A percentile compares a stretch with the other conserved stretches of the same genome.
Evolutionary conservation across 306 rosid species (phyloP).

Genomic region (Cucurbita maxima): DNA sequence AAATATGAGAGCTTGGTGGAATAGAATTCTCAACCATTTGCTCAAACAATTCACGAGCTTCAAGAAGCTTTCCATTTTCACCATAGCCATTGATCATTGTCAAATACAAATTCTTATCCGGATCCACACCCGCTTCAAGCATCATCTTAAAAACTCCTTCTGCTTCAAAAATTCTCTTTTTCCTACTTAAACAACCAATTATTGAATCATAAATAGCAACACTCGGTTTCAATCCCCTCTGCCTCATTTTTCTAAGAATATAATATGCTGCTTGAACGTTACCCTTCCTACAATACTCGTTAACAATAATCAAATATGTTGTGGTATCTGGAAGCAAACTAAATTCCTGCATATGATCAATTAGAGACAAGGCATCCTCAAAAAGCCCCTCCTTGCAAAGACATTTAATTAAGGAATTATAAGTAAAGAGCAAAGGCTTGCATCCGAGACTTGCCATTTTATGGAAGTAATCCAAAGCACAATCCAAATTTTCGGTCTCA

Average conservation of each 20-base stretch:
- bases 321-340: constrained; percentile 18
- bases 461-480: constrained; percentile 14
- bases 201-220: constrained; percentile 30
- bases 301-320: constrained; percentile 23
- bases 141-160: constrained; percentile 27
- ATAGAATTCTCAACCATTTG: constrained; percentile 26
- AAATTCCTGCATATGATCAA: constrained; percentile 17
- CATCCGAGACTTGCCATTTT: constrained; percentile 22
- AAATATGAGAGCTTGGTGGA: constrained; percentile 22
- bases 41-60: constrained; percentile 25
- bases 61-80: constrained; percentile 20
- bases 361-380: constrained; percentile 18
- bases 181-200: constrained; percentile 19
- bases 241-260: constrained; percentile 13
- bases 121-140: constrained; percentile 30
- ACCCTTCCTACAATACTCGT: constrained; percentile 23
- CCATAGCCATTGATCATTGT: constrained; percentile 28
- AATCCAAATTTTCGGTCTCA: constrained; percentile 10
- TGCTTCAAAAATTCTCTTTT: constrained; percentile 21
- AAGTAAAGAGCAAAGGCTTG: constrained; percentile 21
- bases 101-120: constrained; percentile 18
- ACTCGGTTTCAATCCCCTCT: constrained; percentile 17
- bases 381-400: constrained; percentile 21
- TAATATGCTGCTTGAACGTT: constrained; percentile 9
- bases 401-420: constrained; percentile 28